These are phyloP conservation scores for Mollisiaceae sp. DNA, from an alignment of 2,329 filamentous ascomycete genomes.

Conservation along the genomic window DNA sequence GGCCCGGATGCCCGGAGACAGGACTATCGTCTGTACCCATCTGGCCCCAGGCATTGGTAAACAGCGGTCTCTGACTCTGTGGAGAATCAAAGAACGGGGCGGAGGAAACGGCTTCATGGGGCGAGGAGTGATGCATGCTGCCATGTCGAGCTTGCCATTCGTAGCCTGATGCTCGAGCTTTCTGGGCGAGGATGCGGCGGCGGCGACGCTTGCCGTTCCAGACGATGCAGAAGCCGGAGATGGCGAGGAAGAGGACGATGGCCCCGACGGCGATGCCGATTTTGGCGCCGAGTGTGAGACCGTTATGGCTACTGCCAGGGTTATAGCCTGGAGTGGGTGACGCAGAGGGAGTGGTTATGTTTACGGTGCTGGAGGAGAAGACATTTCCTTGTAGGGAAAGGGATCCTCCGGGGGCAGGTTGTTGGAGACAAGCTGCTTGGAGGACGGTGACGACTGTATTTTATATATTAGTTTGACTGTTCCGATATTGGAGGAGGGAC, in stretches of 20 bases:
- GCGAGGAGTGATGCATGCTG: slow-evolving; percentile 7
- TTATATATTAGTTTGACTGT: slow-evolving; percentile 32
- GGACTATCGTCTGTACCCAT: slow-evolving; percentile 34
- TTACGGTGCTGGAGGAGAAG: slow-evolving; percentile 55
- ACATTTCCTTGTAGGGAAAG: slow-evolving; percentile 57
- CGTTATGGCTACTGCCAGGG: slow-evolving; percentile 40
- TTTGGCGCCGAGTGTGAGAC: slow-evolving; percentile 58
- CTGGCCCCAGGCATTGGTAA: slow-evolving; percentile 49
- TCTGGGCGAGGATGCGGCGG: slow-evolving; percentile 54
- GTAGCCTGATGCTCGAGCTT: slow-evolving; percentile 35
- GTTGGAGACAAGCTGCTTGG: slow-evolving; percentile 60
- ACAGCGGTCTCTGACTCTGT: slow-evolving; percentile 57
- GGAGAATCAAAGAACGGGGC: slow-evolving; percentile 52
- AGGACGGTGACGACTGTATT: slow-evolving; percentile 56
- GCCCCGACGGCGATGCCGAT: slow-evolving; percentile 63
- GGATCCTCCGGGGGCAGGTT: slow-evolving; percentile 51
- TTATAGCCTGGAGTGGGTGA: slow-evolving; percentile 36
- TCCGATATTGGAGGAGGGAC: background rate
- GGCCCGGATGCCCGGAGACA: background rate
- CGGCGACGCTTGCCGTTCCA: slow-evolving; percentile 61
- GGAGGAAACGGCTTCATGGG: background rate
- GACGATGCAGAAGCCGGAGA: slow-evolving; percentile 59
- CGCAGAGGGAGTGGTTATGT: slow-evolving; percentile 55
- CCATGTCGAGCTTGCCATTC: slow-evolving; percentile 32
- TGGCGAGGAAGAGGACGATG: slow-evolving; percentile 52